Percentiles rank a stretch among this genome's conserved stretches.
phyloP scores from a whole-genome alignment of 768 basidiomycete genomes.

The Termitomyces bulborhizus region DNA sequence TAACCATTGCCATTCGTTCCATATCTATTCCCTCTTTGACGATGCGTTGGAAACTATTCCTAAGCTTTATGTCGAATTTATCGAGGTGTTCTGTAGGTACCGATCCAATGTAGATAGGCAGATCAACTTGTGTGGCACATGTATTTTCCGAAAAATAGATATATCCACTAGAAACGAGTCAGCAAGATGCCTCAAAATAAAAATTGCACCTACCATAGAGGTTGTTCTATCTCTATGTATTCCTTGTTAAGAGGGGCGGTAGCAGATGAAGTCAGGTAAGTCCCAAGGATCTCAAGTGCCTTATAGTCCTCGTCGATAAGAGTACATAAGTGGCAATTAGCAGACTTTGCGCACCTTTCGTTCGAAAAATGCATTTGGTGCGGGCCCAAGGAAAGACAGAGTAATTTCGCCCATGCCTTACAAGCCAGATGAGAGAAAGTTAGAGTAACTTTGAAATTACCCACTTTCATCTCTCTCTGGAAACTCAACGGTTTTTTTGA shows the following conservation, averaged over 20 bases:
- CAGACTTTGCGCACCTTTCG: constrained; percentile 42
- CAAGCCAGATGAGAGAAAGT: background rate
- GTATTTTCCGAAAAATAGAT: constrained; percentile 81
- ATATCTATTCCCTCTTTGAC: constrained; percentile 79
- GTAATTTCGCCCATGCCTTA: constrained; percentile 74
- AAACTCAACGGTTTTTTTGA: constrained; percentile 75
- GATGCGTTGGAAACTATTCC: constrained; percentile 62
- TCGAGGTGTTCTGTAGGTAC: constrained; percentile 78
- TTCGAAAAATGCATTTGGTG: constrained; percentile 63
- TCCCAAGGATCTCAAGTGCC: constrained; percentile 82
- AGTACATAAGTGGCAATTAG: background rate
- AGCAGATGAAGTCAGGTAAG: constrained; percentile 82
- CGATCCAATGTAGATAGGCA: constrained; percentile 76
- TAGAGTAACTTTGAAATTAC: constrained; percentile 12
- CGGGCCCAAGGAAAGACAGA: constrained; percentile 75
- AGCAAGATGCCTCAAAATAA: constrained; percentile 1
- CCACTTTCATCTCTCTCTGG: constrained; percentile 92
- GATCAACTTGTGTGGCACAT: constrained; percentile 62
- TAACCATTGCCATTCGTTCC: constrained; percentile 80
- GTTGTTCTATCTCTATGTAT: constrained; percentile 86
- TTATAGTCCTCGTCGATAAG: constrained; percentile 18
- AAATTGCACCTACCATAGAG: constrained; percentile 59
- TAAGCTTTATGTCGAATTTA: constrained; percentile 63
- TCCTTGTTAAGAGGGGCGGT: constrained; percentile 84
- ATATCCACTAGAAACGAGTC: constrained; percentile 49